Evolutionary conservation across 140 eudicot genomes (phyloP).

Genomic region (Flaveria floridana): DNA sequence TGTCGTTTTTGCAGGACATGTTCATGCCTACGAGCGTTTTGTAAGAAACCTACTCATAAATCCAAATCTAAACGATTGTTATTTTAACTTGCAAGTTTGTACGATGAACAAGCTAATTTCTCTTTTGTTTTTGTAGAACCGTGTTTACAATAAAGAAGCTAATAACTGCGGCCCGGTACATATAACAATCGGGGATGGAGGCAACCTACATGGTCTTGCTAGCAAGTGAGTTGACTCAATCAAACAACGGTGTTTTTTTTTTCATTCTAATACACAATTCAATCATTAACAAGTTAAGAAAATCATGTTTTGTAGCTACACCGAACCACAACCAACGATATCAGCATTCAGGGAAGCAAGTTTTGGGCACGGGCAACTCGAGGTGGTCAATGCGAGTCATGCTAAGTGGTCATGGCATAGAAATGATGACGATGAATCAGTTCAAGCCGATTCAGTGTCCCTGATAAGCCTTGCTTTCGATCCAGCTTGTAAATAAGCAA

Average conservation of each 20-base stretch:
- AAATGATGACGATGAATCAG: slow-evolving; percentile 53
- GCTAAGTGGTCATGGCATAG: slow-evolving; percentile 82
- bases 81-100: neutral
- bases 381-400: slow-evolving; percentile 55
- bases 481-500: slow-evolving; percentile 35
- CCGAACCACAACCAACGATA: slow-evolving; percentile 57
- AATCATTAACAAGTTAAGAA: neutral
- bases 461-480: slow-evolving; percentile 36
- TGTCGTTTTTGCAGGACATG: slow-evolving; percentile 72
- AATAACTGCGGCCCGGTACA: slow-evolving; percentile 61
- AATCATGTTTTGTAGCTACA: slow-evolving; percentile 44
- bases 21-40: slow-evolving; percentile 80
- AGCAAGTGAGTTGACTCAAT: slow-evolving; percentile 48
- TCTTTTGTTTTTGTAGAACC: slow-evolving; percentile 34
- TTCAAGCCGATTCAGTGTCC: slow-evolving; percentile 50
- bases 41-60: slow-evolving; percentile 43
- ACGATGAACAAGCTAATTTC: neutral
- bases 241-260: neutral
- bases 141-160: slow-evolving; percentile 54
- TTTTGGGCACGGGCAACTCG: slow-evolving; percentile 71
- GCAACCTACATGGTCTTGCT: slow-evolving; percentile 75
- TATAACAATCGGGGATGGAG: slow-evolving; percentile 84
- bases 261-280: neutral
- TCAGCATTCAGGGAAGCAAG: slow-evolving; percentile 79
- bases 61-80: neutral